phyloP scores from a whole-genome alignment of 805 yeast species.

The Lachancea fermentati region DNA sequence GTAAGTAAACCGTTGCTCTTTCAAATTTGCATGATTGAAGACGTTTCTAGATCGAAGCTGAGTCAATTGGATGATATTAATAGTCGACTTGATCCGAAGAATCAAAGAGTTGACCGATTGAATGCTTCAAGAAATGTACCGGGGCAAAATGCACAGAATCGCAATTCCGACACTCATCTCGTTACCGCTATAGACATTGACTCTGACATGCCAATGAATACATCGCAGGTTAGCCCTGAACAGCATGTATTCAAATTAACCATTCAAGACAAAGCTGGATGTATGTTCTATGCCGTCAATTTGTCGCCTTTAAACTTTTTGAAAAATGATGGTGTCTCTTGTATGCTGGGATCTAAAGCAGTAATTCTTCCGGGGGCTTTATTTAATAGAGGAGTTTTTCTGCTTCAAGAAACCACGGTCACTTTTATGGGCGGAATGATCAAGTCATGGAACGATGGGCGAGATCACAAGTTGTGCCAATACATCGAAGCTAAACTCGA shows the following conservation, averaged over 20 bases:
- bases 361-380: constrained; percentile 43
- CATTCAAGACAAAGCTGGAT: constrained; percentile 48
- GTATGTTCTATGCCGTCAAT: constrained; percentile 54
- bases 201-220: constrained; percentile 4
- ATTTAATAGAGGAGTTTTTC: constrained; percentile 42
- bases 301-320: constrained; percentile 47
- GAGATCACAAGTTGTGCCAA: constrained; percentile 28
- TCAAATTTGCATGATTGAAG: constrained; percentile 51
- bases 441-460: constrained; percentile 35
- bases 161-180: neutral
- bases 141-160: neutral
- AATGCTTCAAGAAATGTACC: constrained; percentile 18
- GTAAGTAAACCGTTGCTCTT: constrained; percentile 36
- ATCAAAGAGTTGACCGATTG: constrained; percentile 55
- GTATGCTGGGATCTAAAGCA: constrained; percentile 56
- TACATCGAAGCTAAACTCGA: constrained; percentile 27
- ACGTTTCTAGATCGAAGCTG: constrained; percentile 46
- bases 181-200: constrained; percentile 8
- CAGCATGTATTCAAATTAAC: constrained; percentile 44
- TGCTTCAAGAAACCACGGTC: constrained; percentile 26
- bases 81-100: constrained; percentile 48
- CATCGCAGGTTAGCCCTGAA: constrained; percentile 2
- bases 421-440: constrained; percentile 38
- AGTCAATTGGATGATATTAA: constrained; percentile 52
- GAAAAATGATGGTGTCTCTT: constrained; percentile 28